Evolutionary conservation across 495 filamentous ascomycete genomes (phyloP).

Genomic region (Aspergillus campestris): DNA sequence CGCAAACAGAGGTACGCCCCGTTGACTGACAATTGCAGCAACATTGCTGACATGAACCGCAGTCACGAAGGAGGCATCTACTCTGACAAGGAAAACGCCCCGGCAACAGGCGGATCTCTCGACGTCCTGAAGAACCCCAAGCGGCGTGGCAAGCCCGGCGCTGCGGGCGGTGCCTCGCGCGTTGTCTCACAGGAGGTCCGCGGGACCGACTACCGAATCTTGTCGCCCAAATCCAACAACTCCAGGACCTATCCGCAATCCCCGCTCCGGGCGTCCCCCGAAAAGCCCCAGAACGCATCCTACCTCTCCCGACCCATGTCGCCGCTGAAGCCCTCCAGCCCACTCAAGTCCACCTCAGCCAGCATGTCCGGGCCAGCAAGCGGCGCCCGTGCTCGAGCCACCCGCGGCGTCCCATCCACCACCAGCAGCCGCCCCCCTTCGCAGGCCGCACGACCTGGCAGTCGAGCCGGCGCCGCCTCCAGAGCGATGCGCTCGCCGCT

Average conservation of each 20-base stretch:
- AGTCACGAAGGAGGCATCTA: conserved; percentile 54
- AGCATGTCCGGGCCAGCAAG: conserved; percentile 6
- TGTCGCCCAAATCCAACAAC: conserved; percentile 77
- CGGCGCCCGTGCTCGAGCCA: conserved; percentile 20
- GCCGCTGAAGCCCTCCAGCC: conserved; percentile 44
- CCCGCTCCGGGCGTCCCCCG: conserved; percentile 39
- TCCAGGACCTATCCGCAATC: conserved; percentile 58
- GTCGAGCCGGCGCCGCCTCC: conserved; percentile 21
- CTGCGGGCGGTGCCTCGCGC: conserved; percentile 33
- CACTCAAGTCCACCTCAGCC: conserved; percentile 38
- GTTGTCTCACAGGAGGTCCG: conserved; percentile 42
- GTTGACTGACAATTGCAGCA: background rate
- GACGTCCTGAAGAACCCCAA: conserved; percentile 49
- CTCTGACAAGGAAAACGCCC: conserved; percentile 74
- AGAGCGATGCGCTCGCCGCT: conserved; percentile 26
- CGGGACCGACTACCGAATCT: conserved; percentile 46
- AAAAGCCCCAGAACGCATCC: conserved; percentile 37
- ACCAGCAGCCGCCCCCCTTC: conserved; percentile 18
- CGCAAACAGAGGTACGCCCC: conserved; percentile 57
- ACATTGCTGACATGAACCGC: background rate
- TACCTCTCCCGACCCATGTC: conserved; percentile 46
- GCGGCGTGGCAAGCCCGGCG: conserved; percentile 42
- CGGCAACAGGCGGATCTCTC: conserved; percentile 25
- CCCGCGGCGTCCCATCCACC: conserved; percentile 25
- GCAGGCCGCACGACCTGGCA: conserved; percentile 26